Evolutionary conservation across 2,329 filamentous ascomycete species (phyloP), one percentile per base, ranked within the genome.

Genomic region (Pseudogymnoascus verrucosus): DNA sequence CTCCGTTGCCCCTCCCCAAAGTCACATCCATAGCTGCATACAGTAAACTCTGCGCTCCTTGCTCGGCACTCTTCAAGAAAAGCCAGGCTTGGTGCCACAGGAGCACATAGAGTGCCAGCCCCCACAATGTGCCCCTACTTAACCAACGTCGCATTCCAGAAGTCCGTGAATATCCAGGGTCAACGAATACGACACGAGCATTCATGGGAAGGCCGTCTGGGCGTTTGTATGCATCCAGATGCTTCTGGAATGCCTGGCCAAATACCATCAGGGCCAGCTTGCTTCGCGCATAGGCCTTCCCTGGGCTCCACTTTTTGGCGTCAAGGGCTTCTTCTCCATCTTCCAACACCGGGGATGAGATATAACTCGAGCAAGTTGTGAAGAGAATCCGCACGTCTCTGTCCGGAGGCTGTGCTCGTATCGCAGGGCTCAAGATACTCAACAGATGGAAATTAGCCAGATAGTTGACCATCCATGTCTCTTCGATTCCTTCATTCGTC

Each of bases 361-460:
- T 90, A 76, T 99, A 98, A 36, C 90, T 88, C 19, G 91, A 88
- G 74, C 96, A 99, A 0, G 90, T 96, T 1, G 90, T 82, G 68
- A 98, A 85, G 64, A 99, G 82, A 66, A 99, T 83, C 66, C 95
- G 84, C 14, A 99, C 91, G 74, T 99, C 95, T 70, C 95, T 86
- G 74, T 99, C 95, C 63, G 96, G 87, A 1, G 95, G 95, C 76
- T 99, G 95, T 1, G 90, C 91, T 68, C 91, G 86, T 65, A 99
- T 82, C 0, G 95, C 93, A 0, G 95, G 95, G 69, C 89, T 95
- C 37, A 99, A 81, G 31, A 99, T 96, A 68, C 90, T 90, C 51
- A 99, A 82, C 3, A 99, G 82, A 72, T 99, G 96, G 77, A 97
- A 98, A 75, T 97, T 98, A 67, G 92, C 89, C 40, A 99, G 82